Evolutionary conservation across 495 filamentous ascomycete genomes (phyloP), one percentile per base, ranked within the genome.

Genomic region (Mycothermus thermophilus): DNA sequence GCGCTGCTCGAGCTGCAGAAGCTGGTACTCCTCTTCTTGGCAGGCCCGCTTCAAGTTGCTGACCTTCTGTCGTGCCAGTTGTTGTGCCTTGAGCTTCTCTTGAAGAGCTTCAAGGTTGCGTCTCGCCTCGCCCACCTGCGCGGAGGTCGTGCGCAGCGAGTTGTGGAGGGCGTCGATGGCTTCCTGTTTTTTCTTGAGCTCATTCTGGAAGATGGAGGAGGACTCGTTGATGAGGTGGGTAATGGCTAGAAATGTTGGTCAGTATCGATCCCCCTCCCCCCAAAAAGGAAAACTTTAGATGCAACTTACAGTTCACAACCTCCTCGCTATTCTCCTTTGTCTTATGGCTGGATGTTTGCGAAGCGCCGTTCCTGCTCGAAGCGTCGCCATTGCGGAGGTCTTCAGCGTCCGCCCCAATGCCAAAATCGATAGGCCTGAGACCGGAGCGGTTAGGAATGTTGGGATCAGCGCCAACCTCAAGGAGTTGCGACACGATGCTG

Each of bases 391-490:
- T 75, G 21, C 75, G 66, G n/a, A 45, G 48, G 19, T 55, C 51
- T 5, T 60, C 58, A 19, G 47, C 49, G 10, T 66, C 63, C 4
- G 72, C 74, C 21, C 84, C 85, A 14, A 97, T 81, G 7, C 90
- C 90, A 59, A 95, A 96, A 51, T 95, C 90, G 15, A 79, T 66
- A 10, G 90, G 86, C 35, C 80, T 69, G 8, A 94, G 67, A 14
- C 87, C 87, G 18, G 83, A 82, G 25, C 80, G 75, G 49, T 96
- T 97, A 1, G 85, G 70, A 47, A 97, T 87, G 26, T 76, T 70
- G 14, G 85, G 75, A 57, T 95, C 85, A 1, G 87, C 90, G 26
- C 85, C 81, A 22, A 97, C 84, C 58, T 97, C 90, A 8, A 95
- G 57, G 27, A 97, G 66, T 48, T 96, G 90, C 18, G 83, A 81